phyloP scores from a whole-genome alignment of 257 asterid genomes.

The Parsonsia alboflavescens region DNA sequence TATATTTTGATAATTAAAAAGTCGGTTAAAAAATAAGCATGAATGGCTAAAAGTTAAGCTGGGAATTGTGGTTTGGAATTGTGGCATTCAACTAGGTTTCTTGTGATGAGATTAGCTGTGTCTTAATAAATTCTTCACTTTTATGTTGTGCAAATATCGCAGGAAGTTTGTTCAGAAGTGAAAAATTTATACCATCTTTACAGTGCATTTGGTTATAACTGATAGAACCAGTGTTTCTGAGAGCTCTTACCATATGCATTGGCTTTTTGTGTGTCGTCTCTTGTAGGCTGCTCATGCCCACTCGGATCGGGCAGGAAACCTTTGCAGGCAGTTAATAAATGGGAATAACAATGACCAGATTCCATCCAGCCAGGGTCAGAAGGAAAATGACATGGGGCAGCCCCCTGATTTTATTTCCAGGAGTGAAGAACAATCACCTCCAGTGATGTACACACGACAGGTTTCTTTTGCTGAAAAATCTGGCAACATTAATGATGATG shows the following conservation, averaged over 20 bases:
- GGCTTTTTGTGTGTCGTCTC: constrained; percentile 3
- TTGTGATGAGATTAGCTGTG: neutral
- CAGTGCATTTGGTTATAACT: neutral
- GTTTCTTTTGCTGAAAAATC: constrained; percentile 43
- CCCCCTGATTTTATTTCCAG: constrained; percentile 29
- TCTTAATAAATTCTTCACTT: neutral
- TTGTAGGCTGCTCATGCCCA: constrained; percentile 67
- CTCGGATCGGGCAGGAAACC: constrained; percentile 47
- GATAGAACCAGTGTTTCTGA: neutral
- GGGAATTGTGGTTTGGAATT: neutral
- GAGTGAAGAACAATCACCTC: constrained; percentile 43
- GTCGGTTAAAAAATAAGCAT: neutral
- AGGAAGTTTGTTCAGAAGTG: neutral
- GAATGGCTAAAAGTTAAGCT: neutral
- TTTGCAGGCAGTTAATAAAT: constrained; percentile 36
- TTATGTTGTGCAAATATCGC: neutral
- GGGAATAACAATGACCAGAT: constrained; percentile 25
- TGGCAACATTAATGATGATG: constrained; percentile 39
- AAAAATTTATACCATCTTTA: neutral
- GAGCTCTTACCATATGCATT: neutral
- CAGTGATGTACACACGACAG: constrained; percentile 57
- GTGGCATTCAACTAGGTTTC: neutral
- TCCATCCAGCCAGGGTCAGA: constrained; percentile 30
- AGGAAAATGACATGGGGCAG: constrained; percentile 29
- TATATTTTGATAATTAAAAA: neutral